Base-by-base conservation (phyloP, 2,329 filamentous ascomycete genomes). In the Colletotrichum sp. region DNA sequence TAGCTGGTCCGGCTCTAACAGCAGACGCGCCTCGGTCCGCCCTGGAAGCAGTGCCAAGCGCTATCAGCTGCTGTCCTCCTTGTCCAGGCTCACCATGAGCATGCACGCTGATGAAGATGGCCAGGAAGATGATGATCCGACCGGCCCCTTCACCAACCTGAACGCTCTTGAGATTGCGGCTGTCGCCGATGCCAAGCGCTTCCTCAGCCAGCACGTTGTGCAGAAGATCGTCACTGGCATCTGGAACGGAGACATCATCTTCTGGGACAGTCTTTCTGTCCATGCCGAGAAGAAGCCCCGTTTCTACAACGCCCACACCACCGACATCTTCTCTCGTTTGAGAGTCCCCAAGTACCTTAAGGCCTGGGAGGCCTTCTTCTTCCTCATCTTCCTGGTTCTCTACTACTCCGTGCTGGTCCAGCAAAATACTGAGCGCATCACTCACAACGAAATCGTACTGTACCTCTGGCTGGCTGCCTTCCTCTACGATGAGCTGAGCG, bases 391-490 rank as follows among this genome's bases (percentile, higher is more conserved):
- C 80, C 86, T 98, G 55, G 89, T 90, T 30, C 87, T 98, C 8
- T 98, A 98, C 84, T 98, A 98, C 81, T 89, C 92, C n/a, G 96
- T 98, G 0, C 89, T 98, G 36, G 90, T 98, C 62, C 92, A 95
- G 79, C 89, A 95, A 77, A 92, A 94, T 78, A 90, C 92, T 10
- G 87, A 89, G 21, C 87, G 88, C 32, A 91, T 98, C 69, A 95
- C 94, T 0, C 82, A 88, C 0, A 87, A 93, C 21, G 96, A 98
- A 83, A 85, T 94, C 3, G 82, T 95, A 18, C 90, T 98, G 57
- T 97, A 96, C 82, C 84, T 98, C 67, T 98, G 95, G 94, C 94
- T 98, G 79, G 92, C 93, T 6, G 94, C 95, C 9, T 98, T 98
- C 86, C 92, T 94, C 52, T 98, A 97, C 81, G 96, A 98, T 79